phyloP scores from a whole-genome alignment of 208 protist species.

The Leishmania guyanensis region DNA sequence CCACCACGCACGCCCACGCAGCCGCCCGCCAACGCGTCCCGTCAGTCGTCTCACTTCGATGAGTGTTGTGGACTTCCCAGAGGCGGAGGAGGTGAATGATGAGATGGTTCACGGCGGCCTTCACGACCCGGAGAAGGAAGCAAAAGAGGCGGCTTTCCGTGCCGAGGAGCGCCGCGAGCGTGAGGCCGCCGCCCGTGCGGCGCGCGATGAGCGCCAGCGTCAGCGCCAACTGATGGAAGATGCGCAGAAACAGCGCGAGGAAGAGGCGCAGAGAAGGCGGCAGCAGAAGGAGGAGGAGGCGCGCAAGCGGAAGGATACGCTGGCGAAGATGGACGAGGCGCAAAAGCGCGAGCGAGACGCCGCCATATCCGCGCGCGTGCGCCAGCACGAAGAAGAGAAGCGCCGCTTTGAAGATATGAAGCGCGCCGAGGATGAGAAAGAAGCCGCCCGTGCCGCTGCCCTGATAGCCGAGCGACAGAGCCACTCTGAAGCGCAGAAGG shows the following conservation, averaged over 20 bases:
- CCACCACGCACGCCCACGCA: slow-evolving; percentile 16
- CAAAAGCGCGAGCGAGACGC: slow-evolving; percentile 32
- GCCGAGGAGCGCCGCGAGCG: slow-evolving; percentile 27
- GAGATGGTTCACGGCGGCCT: slow-evolving; percentile 39
- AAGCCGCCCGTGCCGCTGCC: slow-evolving; percentile 44
- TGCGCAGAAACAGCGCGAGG: slow-evolving; percentile 34
- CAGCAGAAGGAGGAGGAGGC: slow-evolving; percentile 41
- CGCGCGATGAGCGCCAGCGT: slow-evolving; percentile 23
- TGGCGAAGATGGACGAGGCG: slow-evolving; percentile 51
- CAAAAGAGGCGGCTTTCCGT: slow-evolving; percentile 8
- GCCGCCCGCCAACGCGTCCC: slow-evolving; percentile 40
- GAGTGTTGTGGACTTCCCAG: slow-evolving; percentile 60
- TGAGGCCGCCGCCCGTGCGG: slow-evolving; percentile 18
- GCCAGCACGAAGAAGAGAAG: slow-evolving; percentile 48
- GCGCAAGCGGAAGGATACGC: slow-evolving; percentile 29
- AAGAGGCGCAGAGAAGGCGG: slow-evolving; percentile 29
- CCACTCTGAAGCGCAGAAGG: slow-evolving; percentile 15
- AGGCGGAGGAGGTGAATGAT: slow-evolving; percentile 63
- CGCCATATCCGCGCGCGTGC: slow-evolving; percentile 30
- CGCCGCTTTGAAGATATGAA: slow-evolving; percentile 37
- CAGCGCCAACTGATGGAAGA: slow-evolving; percentile 31
- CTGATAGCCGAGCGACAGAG: slow-evolving; percentile 41
- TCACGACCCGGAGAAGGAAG: slow-evolving; percentile 27
- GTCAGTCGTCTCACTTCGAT: slow-evolving; percentile 55
- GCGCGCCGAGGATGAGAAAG: slow-evolving; percentile 39